Base-by-base conservation (phyloP, 148 eudicot genomes). In the Heliosperma pusillum region DNA sequence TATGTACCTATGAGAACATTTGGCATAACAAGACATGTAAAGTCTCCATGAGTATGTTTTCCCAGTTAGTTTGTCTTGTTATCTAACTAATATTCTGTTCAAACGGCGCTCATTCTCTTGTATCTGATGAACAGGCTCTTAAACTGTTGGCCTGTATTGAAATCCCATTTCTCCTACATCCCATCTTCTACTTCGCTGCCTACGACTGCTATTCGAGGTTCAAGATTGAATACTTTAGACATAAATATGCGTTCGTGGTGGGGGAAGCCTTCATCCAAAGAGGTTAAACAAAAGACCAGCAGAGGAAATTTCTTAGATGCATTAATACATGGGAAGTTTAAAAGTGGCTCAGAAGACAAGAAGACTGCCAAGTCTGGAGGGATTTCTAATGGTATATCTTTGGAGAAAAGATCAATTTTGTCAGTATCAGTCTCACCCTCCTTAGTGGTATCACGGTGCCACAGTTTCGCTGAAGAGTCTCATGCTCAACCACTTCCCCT, bases 241-340 rank as follows among this genome's bases (percentile, higher is more conserved):
- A 80, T 55, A 83, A 87, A 78, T 75, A 95, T 95, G 99, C 94
- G 84, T 81, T 74, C 86, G 47, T 95, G 97, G 97, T 92, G 90
- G 96, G 82, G 88, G n/a, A 93, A 85, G 83, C 83, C 91, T 40
- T 85, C 93, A 47, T 86, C 91, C 55, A 92, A 90, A 74, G 92
- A 92, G 66, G 83, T 87, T 12, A 90, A 88, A 80, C 85, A 83
- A 89, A 92, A 85, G 80, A 20, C 81, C 69, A 77, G 78, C 78
- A 89, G 82, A 78, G 88, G 87, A 79, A 80, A 89, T 78, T 81
- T 95, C 40, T 76, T 95, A 53, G 96, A 89, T 52, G 74, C 89
- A 50, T 50, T 50, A 66, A 77, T 95, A 47, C 89, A 86, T 11
- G 81, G 90, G 58, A 95, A 85, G 69, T 75, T 92, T 58, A 88